These are phyloP conservation scores for Penicillium alfredii DNA, from an alignment of 495 filamentous ascomycete genomes.

Conservation along the genomic window DNA sequence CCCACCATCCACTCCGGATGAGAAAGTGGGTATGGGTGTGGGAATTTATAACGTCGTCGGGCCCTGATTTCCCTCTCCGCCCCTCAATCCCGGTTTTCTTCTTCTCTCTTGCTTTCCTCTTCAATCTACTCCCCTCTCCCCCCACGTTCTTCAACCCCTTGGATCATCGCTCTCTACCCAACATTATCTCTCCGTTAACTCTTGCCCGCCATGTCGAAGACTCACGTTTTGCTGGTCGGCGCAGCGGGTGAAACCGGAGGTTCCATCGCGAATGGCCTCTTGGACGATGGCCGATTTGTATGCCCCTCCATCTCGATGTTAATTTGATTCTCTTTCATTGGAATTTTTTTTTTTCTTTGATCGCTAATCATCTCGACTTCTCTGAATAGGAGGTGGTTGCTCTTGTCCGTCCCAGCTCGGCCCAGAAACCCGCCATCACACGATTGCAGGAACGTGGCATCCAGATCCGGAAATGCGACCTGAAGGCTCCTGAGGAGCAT, in stretches of 20 bases:
- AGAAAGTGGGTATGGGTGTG: conserved; percentile 32
- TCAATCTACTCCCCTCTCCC: conserved; percentile 1
- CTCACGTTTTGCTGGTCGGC: conserved; percentile 42
- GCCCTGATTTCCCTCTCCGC: too few species aligned
- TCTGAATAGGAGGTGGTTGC: conserved; percentile 41
- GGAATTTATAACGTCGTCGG: conserved; percentile 35
- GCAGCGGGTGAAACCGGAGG: conserved; percentile 46
- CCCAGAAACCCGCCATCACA: conserved; percentile 40
- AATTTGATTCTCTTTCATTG: too few species aligned
- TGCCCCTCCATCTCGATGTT: conserved; percentile 6
- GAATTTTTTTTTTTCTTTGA: too few species aligned
- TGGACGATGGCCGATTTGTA: conserved; percentile 41
- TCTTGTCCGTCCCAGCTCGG: conserved; percentile 44
- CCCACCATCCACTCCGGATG: conserved; percentile 34
- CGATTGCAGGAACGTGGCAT: conserved; percentile 42
- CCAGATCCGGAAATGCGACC: conserved; percentile 41
- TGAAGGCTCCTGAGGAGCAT: conserved; percentile 40
- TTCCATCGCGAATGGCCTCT: conserved; percentile 41
- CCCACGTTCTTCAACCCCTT: conserved; percentile 2
- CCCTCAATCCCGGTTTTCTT: conserved; percentile 15
- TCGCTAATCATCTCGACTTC: conserved; percentile 4
- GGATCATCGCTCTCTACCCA: conserved; percentile 6
- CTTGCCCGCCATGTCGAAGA: conserved; percentile 40
- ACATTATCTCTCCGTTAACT: conserved; percentile 4
- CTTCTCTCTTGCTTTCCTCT: conserved; percentile 10